Conservation (phyloP, 495 filamentous ascomycete species). For the Aeminium ludgeri region DNA sequence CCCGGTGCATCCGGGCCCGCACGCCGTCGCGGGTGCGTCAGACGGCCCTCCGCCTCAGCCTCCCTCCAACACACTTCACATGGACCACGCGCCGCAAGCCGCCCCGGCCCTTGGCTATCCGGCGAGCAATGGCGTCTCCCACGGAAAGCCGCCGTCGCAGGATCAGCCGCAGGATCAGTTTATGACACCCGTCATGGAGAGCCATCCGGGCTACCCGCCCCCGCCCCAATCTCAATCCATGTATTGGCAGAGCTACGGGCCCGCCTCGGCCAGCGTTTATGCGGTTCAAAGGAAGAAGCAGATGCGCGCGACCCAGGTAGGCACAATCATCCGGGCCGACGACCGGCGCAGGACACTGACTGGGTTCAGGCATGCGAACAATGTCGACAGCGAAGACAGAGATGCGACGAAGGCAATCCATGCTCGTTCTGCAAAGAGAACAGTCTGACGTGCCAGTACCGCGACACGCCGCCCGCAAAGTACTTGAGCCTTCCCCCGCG, state of each 20-base stretch:
- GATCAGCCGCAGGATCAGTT: constrained; percentile 3
- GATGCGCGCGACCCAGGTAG: constrained; percentile 24
- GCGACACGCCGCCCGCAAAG: constrained; percentile 51
- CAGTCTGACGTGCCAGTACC: constrained; percentile 43
- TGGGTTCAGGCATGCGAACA: constrained; percentile 43
- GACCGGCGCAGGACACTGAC: not conserved
- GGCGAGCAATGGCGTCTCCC: constrained; percentile 9
- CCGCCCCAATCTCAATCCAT: constrained; percentile 4
- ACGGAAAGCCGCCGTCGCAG: constrained; percentile 9
- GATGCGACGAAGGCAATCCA: constrained; percentile 43
- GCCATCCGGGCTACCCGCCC: not conserved
- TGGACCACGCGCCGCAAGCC: constrained; percentile 8
- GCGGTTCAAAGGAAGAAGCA: constrained; percentile 18
- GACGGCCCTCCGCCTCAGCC: constrained; percentile 9
- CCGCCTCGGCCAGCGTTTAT: constrained; percentile 1
- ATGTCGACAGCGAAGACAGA: constrained; percentile 50
- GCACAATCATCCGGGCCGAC: no score
- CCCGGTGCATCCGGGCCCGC: constrained; percentile 7
- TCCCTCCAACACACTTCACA: constrained; percentile 3
- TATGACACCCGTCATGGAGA: constrained; percentile 5
- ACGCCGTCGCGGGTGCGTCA: constrained; percentile 1
- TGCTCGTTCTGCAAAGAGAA: constrained; percentile 35
- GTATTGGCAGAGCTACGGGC: constrained; percentile 9
- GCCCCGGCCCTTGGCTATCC: constrained; percentile 8
- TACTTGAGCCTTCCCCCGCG: constrained; percentile 19